Base-by-base conservation (phyloP, 768 basidiomycete species). In the Mycena chlorophos region DNA sequence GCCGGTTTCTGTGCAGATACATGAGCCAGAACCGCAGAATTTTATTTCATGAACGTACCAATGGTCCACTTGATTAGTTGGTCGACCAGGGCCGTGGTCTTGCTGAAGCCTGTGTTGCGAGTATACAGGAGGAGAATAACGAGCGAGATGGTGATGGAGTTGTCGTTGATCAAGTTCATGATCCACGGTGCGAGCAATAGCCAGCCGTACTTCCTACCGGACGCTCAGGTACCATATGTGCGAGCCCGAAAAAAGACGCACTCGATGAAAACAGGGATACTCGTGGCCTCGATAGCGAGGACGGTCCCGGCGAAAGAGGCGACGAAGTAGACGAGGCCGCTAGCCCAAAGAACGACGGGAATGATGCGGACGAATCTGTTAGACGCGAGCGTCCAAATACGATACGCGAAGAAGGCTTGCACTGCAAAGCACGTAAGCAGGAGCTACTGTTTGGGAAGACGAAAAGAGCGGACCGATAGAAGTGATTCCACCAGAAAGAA, bases 391-490 rank as follows among this genome's bases (percentile, higher is more conserved):
- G 13, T 42, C 40, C 40, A 46, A 14, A 53, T 53, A 4, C 52
- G 40, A 13, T 10, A 37, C 4, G 52, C 27, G 43, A 53, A 53
- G 43, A 53, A 53, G 19, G 22, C 16, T 25, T 53, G 52, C 5
- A 53, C 52, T 53, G 17, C 17, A 16, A 22, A 2, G 23, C 34
- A 10, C 10, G 34, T 37, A 16, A n/a, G 5, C 27, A 17, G 4
- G 12, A 14, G 12, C 26, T 16, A 19, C 8, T n/a, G 26, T 22
- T 19, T 30, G 13, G 19, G 16, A 5, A 42, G 17, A 22, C 4
- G 40, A 29, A 20, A 6, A 16, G 13, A 16, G 20, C 51, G 3
- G 16, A 52, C 51, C 51, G 17, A n/a, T 29, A 5, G 39, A 6
- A 16, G 6, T 10, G 19, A 52, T 27, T 14, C 28, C 10, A 2